These are phyloP conservation scores for Akanthomyces lecanii DNA, from an alignment of 2,329 filamentous ascomycete species.

Conservation along the genomic window DNA sequence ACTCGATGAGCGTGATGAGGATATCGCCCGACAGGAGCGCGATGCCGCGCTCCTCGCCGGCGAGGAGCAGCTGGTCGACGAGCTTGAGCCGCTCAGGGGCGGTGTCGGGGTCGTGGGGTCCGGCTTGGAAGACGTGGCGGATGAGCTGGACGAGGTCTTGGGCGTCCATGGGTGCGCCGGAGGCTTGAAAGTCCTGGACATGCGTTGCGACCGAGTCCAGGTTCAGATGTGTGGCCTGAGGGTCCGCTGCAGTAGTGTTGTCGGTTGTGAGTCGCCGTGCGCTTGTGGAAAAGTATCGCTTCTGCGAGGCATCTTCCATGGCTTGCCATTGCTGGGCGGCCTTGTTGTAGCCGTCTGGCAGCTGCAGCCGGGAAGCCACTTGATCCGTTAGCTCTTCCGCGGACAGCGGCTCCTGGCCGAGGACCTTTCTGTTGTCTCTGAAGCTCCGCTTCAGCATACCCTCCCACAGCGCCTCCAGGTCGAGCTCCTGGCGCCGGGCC, in stretches of 20 bases:
- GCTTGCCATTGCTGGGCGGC: constrained; percentile 34
- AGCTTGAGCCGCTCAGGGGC: constrained; percentile 33
- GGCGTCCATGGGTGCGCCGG: constrained; percentile 33
- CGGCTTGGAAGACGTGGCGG: constrained; percentile 32
- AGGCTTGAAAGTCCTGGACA: constrained; percentile 37
- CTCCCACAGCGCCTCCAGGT: constrained; percentile 51
- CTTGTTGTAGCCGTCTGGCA: constrained; percentile 24
- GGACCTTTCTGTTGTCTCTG: constrained; percentile 25
- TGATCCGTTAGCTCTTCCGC: constrained; percentile 28
- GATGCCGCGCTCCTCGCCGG: constrained; percentile 43
- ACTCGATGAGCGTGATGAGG: constrained; percentile 44
- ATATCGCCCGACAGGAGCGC: constrained; percentile 42
- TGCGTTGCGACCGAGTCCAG: constrained; percentile 26
- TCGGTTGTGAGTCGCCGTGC: constrained; percentile 23
- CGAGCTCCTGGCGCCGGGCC: constrained; percentile 46
- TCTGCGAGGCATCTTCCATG: constrained; percentile 31
- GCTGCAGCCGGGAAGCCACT: constrained; percentile 32
- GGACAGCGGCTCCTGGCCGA: constrained; percentile 26
- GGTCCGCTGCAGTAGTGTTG: not conserved
- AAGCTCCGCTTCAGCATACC: constrained; percentile 36
- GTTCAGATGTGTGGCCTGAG: constrained; percentile 12
- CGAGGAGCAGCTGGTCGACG: constrained; percentile 40
- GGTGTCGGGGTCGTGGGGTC: constrained; percentile 21
- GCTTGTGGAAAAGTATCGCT: constrained; percentile 32
- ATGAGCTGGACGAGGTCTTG: constrained; percentile 36